phyloP scores from a whole-genome alignment of 2,329 filamentous ascomycete genomes.

The Pyricularia grisea region DNA sequence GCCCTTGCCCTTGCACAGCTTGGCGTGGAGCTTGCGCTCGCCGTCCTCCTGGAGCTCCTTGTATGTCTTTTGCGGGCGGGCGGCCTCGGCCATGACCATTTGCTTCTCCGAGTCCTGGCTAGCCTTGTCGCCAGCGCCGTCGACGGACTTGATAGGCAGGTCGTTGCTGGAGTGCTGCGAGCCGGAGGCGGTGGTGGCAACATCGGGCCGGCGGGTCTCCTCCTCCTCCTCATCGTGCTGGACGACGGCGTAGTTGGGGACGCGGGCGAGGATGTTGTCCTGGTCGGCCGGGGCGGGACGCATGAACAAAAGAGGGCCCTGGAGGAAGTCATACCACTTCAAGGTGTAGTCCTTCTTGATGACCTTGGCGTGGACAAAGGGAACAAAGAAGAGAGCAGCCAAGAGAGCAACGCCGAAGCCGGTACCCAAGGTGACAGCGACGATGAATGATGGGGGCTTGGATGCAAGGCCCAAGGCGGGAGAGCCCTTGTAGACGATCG shows the following conservation, averaged over 20 bases:
- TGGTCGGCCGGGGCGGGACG: constrained; percentile 45
- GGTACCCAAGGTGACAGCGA: constrained; percentile 53
- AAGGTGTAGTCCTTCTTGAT: constrained; percentile 59
- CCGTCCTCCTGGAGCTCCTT: constrained; percentile 50
- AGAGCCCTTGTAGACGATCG: constrained; percentile 74
- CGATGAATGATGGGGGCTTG: constrained; percentile 60
- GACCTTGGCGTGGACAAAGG: constrained; percentile 56
- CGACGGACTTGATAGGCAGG: constrained; percentile 14
- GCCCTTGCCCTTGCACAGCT: constrained; percentile 51
- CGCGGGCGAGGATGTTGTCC: constrained; percentile 40
- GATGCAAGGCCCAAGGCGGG: constrained; percentile 55
- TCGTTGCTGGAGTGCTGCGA: constrained; percentile 12
- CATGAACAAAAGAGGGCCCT: constrained; percentile 54
- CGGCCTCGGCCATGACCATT: constrained; percentile 34
- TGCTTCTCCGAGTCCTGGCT: constrained; percentile 30
- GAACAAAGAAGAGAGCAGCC: constrained; percentile 63
- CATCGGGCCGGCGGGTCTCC: constrained; percentile 7
- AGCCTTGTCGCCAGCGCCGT: constrained; percentile 3
- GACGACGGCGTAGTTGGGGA: constrained; percentile 71
- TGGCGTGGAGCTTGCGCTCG: constrained; percentile 49
- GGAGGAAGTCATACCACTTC: constrained; percentile 51
- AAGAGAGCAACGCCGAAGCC: constrained; percentile 51
- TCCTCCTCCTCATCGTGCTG: constrained; percentile 43
- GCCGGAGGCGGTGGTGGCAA: constrained; percentile 28
- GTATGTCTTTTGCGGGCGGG: constrained; percentile 41